A percentile compares a stretch with the other conserved stretches of the same genome.
Conservation (phyloP, 768 basidiomycete genomes). For the Tylopilus intermedius region DNA sequence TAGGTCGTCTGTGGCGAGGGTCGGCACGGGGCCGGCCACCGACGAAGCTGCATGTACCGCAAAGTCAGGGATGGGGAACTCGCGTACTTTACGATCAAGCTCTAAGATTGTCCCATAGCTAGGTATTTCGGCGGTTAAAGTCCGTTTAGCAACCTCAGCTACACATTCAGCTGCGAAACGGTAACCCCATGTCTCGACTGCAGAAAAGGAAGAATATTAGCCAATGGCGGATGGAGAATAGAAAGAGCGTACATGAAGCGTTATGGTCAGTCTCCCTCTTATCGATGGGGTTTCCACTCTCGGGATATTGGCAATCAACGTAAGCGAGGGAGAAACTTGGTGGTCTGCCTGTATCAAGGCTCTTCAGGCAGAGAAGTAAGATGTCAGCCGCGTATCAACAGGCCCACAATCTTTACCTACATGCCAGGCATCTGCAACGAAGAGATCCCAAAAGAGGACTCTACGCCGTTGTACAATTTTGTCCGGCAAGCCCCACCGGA, state of each 20-base stretch:
- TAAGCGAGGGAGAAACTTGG: conserved; percentile 63
- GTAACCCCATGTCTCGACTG: conserved; percentile 59
- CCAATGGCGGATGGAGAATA: background rate
- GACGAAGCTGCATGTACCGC: conserved; percentile 37
- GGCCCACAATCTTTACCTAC: conserved; percentile 32
- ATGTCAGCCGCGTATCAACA: conserved; percentile 10
- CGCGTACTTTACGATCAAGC: conserved; percentile 62
- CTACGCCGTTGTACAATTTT: conserved; percentile 63
- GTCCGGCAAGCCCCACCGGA: conserved; percentile 56
- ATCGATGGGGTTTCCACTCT: conserved; percentile 10
- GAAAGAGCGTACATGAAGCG: conserved; percentile 23
- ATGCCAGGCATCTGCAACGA: conserved; percentile 66
- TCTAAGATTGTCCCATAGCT: conserved; percentile 63
- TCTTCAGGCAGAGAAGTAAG: conserved; percentile 34
- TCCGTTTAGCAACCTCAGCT: conserved; percentile 56
- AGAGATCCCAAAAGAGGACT: conserved; percentile 74
- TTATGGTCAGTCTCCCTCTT: conserved; percentile 20
- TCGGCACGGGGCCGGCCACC: conserved; percentile 19
- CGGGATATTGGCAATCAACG: conserved; percentile 63
- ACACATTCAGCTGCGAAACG: conserved; percentile 64
- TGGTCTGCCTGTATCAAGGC: conserved; percentile 65
- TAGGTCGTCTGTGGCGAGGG: conserved; percentile 12
- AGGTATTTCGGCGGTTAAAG: conserved; percentile 60
- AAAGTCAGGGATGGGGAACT: conserved; percentile 53
- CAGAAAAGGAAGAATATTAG: background rate